Conservation (phyloP, 371 early-diverging fungal genomes). For the Apophysomyces trapeziformis region DNA sequence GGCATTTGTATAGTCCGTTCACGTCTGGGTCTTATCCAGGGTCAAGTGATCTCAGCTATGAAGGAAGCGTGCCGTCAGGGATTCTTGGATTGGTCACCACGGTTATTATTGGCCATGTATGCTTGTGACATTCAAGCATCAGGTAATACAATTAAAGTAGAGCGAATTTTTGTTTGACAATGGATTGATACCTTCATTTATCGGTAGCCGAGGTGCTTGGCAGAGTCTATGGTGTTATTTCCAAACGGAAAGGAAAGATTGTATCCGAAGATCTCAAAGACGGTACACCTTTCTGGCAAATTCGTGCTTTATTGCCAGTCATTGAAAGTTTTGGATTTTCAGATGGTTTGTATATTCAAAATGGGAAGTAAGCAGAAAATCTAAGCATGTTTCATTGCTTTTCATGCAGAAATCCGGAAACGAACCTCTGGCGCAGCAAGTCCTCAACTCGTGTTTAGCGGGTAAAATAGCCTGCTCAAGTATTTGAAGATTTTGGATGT, state of each 20-base stretch:
- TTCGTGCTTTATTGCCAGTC: constrained; percentile 93
- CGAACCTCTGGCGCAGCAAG: constrained; percentile 93
- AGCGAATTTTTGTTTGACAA: not conserved
- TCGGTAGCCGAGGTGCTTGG: constrained; percentile 87
- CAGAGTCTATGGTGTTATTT: constrained; percentile 93
- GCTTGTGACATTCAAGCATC: constrained; percentile 94
- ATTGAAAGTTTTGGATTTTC: constrained; percentile 99
- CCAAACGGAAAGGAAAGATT: constrained; percentile 85
- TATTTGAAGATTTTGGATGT: not conserved
- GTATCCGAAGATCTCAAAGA: constrained; percentile 94
- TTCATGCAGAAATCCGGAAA: constrained; percentile 81
- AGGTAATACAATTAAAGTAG: constrained; percentile 31
- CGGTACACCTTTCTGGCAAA: constrained; percentile 94
- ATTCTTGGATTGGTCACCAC: constrained; percentile 93
- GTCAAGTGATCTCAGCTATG: constrained; percentile 89
- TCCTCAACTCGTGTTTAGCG: constrained; percentile 92
- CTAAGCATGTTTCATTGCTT: not conserved
- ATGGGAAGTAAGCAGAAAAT: not conserved
- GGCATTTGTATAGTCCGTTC: constrained; percentile 45
- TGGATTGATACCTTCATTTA: not conserved
- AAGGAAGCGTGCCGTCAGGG: constrained; percentile 84
- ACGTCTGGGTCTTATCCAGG: constrained; percentile 64
- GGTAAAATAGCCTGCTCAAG: constrained; percentile 39
- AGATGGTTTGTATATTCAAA: constrained; percentile 65
- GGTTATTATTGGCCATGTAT: constrained; percentile 94